phyloP scores from a whole-genome alignment of 352 stramenopile species.

The Blastocystis sp. region DNA sequence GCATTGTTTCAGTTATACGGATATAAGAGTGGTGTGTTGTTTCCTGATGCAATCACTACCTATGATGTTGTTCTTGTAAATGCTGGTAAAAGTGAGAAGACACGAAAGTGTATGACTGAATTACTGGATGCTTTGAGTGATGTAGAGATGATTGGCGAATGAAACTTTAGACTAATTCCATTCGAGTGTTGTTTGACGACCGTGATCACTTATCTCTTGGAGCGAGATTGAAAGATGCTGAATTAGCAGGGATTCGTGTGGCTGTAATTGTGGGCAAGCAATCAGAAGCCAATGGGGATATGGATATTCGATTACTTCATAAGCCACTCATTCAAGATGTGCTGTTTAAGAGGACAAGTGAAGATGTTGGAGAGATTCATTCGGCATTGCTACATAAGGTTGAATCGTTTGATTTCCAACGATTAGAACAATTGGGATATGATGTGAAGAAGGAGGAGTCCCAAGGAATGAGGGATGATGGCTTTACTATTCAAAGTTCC shows the following conservation, averaged over 20 bases:
- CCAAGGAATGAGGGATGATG: neutral
- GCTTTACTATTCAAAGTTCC: neutral
- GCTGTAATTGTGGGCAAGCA: constrained; percentile 46
- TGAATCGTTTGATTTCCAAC: neutral
- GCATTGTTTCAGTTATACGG: constrained; percentile 51
- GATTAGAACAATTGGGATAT: constrained; percentile 34
- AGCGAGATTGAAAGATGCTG: constrained; percentile 25
- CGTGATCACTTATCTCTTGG: neutral
- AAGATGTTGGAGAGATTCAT: neutral
- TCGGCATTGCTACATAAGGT: constrained; percentile 8
- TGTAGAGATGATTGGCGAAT: neutral
- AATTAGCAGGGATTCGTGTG: constrained; percentile 33
- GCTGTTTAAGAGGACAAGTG: neutral
- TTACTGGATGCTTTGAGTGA: constrained; percentile 52
- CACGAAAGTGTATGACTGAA: neutral
- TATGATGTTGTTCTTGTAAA: constrained; percentile 50
- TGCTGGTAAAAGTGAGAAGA: neutral
- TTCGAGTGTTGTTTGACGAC: constrained; percentile 57
- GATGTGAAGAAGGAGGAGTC: neutral
- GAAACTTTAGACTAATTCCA: constrained; percentile 16
- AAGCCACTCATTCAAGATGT: constrained; percentile 1
- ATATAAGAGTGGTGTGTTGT: constrained; percentile 29
- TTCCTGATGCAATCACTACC: constrained; percentile 47
- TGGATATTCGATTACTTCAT: constrained; percentile 55
- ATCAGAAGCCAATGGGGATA: neutral